Conservation (phyloP, 495 filamentous ascomycete genomes). For the Apodospora peruviana region DNA sequence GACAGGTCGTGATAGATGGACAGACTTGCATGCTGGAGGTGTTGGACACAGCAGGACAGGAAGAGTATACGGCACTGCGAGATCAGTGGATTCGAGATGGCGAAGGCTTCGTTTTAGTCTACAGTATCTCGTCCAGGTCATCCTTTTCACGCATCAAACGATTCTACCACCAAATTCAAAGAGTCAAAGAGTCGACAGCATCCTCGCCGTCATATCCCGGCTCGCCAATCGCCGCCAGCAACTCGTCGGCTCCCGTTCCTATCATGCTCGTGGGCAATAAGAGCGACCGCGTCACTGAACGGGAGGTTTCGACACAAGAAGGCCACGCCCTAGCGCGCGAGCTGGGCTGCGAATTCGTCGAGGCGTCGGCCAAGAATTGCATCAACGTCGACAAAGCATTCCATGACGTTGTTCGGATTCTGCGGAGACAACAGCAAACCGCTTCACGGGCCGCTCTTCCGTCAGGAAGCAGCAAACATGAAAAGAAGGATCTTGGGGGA, state of each 20-base stretch:
- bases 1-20: constrained; percentile 95
- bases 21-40: constrained; percentile 98
- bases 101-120: constrained; percentile 95
- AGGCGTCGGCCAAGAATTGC: constrained; percentile 98
- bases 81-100: constrained; percentile 99
- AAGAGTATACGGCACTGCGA: constrained; percentile 94
- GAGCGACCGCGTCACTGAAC: constrained; percentile 90
- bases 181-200: constrained; percentile 89
- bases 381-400: constrained; percentile 99
- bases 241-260: constrained; percentile 63
- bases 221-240: constrained; percentile 47
- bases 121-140: constrained; percentile 93
- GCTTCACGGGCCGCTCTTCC: constrained; percentile 34
- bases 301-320: constrained; percentile 95
- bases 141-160: constrained; percentile 92
- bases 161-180: constrained; percentile 94
- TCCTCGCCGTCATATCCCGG: constrained; percentile 68
- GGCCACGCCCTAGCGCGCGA: constrained; percentile 87
- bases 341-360: constrained; percentile 93
- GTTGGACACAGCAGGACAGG: constrained; percentile 96
- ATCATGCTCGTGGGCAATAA: constrained; percentile 99
- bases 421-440: constrained; percentile 72
- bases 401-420: constrained; percentile 90
- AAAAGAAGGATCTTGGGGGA: constrained; percentile 15
- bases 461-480: constrained; percentile 25